Percentiles rank a stretch among this genome's conserved stretches.
These are phyloP conservation scores for Stephania cephalantha DNA, from an alignment of 164 flowering plant genomes.

Conservation along the genomic window DNA sequence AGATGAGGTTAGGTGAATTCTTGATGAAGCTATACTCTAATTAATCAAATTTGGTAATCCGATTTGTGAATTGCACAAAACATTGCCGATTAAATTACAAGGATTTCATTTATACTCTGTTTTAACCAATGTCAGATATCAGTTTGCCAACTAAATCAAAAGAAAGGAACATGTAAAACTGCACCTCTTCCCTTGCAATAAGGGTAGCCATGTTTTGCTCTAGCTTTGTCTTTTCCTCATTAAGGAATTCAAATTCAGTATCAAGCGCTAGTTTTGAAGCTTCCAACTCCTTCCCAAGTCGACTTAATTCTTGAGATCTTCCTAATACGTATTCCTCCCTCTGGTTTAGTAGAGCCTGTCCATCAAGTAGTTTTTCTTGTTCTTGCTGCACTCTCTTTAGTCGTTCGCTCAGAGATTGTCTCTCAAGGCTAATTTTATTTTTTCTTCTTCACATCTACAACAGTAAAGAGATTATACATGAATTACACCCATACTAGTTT, in stretches of 20 bases:
- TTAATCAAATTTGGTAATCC: not conserved
- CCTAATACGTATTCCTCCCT: constrained; percentile 60
- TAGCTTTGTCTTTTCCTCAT: constrained; percentile 46
- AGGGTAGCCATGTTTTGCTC: constrained; percentile 39
- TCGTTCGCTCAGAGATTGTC: constrained; percentile 57
- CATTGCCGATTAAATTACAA: not conserved
- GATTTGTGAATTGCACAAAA: not conserved
- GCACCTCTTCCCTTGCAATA: constrained; percentile 66
- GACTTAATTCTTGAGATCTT: constrained; percentile 50
- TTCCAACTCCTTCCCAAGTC: constrained; percentile 58
- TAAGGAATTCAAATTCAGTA: constrained; percentile 32
- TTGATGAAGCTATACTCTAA: too few relatives aligned
- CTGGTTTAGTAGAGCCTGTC: constrained; percentile 60
- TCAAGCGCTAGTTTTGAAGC: constrained; percentile 40
- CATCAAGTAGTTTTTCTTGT: constrained; percentile 65
- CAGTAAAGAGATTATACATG: constrained; percentile 4
- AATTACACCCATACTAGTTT: not conserved
- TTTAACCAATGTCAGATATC: not conserved
- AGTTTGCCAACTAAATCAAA: not conserved
- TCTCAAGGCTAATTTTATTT: constrained; percentile 61
- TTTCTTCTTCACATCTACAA: constrained; percentile 80
- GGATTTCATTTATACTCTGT: not conserved
- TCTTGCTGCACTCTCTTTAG: constrained; percentile 52
- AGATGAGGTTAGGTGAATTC: not conserved
- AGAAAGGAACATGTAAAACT: not conserved